A percentile compares a stretch with the other conserved stretches of the same genome.
Evolutionary conservation across 2,329 filamentous ascomycete genomes (phyloP).

Genomic region (Cladosporium sp.): DNA sequence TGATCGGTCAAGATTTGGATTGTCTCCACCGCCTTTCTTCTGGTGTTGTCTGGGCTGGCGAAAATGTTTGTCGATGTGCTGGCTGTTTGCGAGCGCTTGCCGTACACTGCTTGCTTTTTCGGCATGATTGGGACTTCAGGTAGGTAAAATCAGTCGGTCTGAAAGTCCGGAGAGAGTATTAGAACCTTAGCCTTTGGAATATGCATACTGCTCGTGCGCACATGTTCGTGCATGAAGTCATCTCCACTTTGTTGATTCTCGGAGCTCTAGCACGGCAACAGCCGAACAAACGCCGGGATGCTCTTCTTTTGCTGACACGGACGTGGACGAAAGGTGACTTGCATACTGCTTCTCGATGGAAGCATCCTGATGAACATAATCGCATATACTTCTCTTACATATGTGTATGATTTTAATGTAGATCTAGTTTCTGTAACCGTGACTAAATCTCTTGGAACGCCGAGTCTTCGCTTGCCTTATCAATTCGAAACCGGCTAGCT

Average conservation of each 20-base stretch:
- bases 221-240: conserved; percentile 1
- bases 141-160: neutral
- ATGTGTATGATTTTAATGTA: neutral
- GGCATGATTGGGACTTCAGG: conserved; percentile 29
- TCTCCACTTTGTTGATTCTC: conserved; percentile 1
- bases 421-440: neutral
- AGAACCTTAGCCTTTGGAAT: neutral
- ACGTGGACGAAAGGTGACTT: neutral
- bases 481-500: conserved; percentile 16
- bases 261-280: conserved; percentile 1
- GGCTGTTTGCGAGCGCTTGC: conserved; percentile 38
- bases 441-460: conserved; percentile 2
- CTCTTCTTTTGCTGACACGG: neutral
- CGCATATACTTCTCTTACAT: neutral
- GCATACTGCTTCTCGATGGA: neutral
- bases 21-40: conserved; percentile 16
- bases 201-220: neutral
- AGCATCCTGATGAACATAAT: neutral
- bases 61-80: conserved; percentile 29
- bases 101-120: conserved; percentile 39
- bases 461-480: conserved; percentile 15
- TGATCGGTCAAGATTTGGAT: neutral
- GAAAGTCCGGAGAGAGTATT: neutral
- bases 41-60: conserved; percentile 29
- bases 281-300: neutral